Base-by-base conservation (phyloP, 2,329 filamentous ascomycete species). In the Xylariaceae sp. region DNA sequence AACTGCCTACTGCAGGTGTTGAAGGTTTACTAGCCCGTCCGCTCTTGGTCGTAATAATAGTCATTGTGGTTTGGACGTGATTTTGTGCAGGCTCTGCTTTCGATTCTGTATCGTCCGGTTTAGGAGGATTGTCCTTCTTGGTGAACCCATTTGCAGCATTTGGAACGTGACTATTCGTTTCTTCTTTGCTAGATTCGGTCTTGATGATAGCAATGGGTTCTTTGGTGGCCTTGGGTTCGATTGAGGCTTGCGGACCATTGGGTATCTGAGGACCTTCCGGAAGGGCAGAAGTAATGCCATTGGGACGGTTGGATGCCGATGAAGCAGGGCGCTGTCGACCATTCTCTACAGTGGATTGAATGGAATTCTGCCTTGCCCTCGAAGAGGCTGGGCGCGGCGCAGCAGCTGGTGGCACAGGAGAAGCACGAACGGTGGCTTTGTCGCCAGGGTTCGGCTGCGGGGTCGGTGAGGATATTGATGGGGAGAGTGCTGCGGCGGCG, bases 311-410 rank as follows among this genome's bases (percentile, higher is more conserved):
- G 3, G 87, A 84, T 9, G 84, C 78, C 2, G 85, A 83, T 1
- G 87, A 86, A 4, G 82, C 74, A 2, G 87, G 84, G 31, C 84
- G 79, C 58, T 79, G 75, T 53, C 81, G 80, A 52, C 75, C 69
- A 60, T 79, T 81, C 58, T 90, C 86, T 29, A 77, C 76, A 48
- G 74, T 77, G n/a, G 83, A 82, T 56, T 86, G 83, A 52, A 85
- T 82, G 14, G 90, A 91, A 68, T 89, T 93, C 70, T 92, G 91
- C 68, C 92, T 87, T 33, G 86, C 85, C 64, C 91, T 86, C 5
- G 89, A 86, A 4, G 88, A 87, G 47, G 84, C 80, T 11, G 90
- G 87, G 39, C 88, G 84, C 56, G 85, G 77, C 26, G 76, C 74
- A 56, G 76, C 75, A 46, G 76, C 74, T 6, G 87, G 41, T 19